Base-by-base conservation (phyloP, 768 basidiomycete species). In the Termitomyces sp. region DNA sequence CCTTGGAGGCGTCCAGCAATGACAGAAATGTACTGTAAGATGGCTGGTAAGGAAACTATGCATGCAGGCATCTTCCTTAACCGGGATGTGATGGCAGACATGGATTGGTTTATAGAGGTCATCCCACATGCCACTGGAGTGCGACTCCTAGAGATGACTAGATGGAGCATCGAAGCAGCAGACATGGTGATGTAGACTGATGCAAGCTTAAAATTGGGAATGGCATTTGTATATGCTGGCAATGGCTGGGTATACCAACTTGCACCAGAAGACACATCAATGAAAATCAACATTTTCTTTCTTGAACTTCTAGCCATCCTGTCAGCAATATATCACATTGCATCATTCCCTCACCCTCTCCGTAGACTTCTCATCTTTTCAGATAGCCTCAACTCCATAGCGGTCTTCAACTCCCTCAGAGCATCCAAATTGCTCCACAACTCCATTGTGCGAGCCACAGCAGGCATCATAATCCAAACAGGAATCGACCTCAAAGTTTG, bases 191-290 rank as follows among this genome's bases (percentile, higher is more conserved):
- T 24, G 0, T 48, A 22, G 24, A 48, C 13, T 6, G 46, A 48
- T 24, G 6, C 22, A 4, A 48, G 46, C 7, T 12, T 24, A 24
- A 48, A 48, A 7, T 15, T 48, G 13, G 46, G 5, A 24, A 1
- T 48, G 11, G 22, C 46, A 4, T 48, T 48, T 46, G 20, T 46
- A 0, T 46, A 12, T 46, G 20, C 45, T 12, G 11, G 20, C 2
- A 46, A 46, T 22, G 11, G 45, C 8, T 20, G 20, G 1, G n/a
- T 11, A 2, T 45, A 45, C 16, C 20, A 45, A 9, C 1, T 45
- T 7, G 8, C 20, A 1, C 20, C n/a, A 1, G 4, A 11, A 1
- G 8, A 20, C 3, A 6, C 11, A 20, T 20, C n/a, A 1, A 2
- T 11, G 0, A 20, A 45, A 9, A 45, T 45, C 1, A 7, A 45